Evolutionary conservation across 2,329 filamentous ascomycete genomes (phyloP).

Genomic region (Graphium sp.): DNA sequence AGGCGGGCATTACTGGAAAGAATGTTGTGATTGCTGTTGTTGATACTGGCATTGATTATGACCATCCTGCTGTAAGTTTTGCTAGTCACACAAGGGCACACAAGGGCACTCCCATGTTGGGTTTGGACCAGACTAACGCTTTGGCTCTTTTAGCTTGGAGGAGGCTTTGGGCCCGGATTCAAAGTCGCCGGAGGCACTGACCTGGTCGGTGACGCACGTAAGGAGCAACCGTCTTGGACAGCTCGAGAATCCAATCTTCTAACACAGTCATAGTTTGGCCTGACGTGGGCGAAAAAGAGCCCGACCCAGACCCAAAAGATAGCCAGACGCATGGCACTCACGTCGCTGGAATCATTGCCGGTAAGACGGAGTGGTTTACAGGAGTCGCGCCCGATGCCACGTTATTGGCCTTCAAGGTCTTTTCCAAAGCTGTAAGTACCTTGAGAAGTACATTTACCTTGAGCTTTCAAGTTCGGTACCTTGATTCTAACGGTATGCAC

Average conservation of each 20-base stretch:
- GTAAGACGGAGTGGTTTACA: slow-evolving; percentile 4
- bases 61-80: slow-evolving; percentile 10
- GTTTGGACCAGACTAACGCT: background rate
- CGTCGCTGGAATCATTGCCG: slow-evolving; percentile 12
- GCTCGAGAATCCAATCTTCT: no score
- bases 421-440: background rate
- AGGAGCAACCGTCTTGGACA: no score
- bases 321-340: slow-evolving; percentile 16
- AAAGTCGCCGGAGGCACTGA: slow-evolving; percentile 20
- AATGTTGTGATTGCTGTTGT: slow-evolving; percentile 20
- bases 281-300: slow-evolving; percentile 2
- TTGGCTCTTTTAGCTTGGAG: slow-evolving; percentile 17
- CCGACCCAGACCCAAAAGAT: slow-evolving; percentile 4
- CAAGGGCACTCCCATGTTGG: background rate
- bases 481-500: no score
- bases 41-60: slow-evolving; percentile 22
- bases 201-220: slow-evolving; percentile 14
- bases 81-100: no score
- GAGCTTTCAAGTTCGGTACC: no score
- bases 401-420: slow-evolving; percentile 7
- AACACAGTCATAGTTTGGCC: slow-evolving; percentile 2
- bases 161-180: slow-evolving; percentile 19
- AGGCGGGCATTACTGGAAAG: slow-evolving; percentile 17
- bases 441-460: no score
- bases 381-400: slow-evolving; percentile 11